A percentile compares a stretch with the other conserved stretches of the same genome.
phyloP scores from a whole-genome alignment of 1,139 yeast species.

The Suhomyces yuchorum region DNA sequence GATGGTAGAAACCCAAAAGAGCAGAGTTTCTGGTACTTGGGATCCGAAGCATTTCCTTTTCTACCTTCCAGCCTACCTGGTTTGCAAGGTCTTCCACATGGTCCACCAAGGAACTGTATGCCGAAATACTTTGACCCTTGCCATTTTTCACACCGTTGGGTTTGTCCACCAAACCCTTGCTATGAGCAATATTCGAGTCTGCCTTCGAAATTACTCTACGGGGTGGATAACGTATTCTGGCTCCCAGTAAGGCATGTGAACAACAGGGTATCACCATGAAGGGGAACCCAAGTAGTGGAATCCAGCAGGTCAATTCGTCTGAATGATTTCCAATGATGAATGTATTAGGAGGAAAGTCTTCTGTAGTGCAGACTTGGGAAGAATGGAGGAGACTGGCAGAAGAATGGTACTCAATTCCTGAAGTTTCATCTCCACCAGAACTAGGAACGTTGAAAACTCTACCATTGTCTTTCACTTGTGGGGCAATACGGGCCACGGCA shows the following conservation, averaged over 20 bases:
- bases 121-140: constrained; percentile 38
- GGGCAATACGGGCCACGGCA: constrained; percentile 52
- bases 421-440: constrained; percentile 19
- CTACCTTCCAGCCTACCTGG: constrained; percentile 79
- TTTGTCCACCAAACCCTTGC: not conserved
- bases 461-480: constrained; percentile 60
- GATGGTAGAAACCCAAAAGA: constrained; percentile 60
- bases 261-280: constrained; percentile 95
- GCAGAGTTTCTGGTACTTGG: constrained; percentile 97
- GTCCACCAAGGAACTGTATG: constrained; percentile 82
- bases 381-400: constrained; percentile 55
- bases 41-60: constrained; percentile 84
- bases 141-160: not conserved
- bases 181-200: not conserved
- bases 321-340: constrained; percentile 94
- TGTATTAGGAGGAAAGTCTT: constrained; percentile 67
- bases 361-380: constrained; percentile 61
- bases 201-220: constrained; percentile 18
- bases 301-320: constrained; percentile 95
- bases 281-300: constrained; percentile 83
- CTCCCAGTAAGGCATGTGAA: constrained; percentile 83
- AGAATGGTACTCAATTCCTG: constrained; percentile 34
- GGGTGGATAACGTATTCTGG: constrained; percentile 63
- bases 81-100: constrained; percentile 73
- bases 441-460: constrained; percentile 54